Base-by-base conservation (phyloP, 2,329 filamentous ascomycete species). In the Xylaria sp. region DNA sequence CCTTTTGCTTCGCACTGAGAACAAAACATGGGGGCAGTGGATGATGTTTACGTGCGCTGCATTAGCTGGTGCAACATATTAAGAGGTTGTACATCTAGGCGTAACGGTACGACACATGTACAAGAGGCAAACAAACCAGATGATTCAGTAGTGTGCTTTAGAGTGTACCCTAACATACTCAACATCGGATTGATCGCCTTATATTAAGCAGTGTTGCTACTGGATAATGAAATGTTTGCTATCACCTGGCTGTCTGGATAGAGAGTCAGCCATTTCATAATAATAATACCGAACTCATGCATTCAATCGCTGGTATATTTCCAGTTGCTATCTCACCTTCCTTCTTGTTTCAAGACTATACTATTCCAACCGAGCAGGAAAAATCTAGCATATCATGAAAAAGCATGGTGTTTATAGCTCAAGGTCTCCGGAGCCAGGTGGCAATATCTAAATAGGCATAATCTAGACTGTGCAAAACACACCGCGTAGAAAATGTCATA, bases 51-150 rank as follows among this genome's bases (percentile, higher is more conserved):
- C 51, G 59, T 47, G 61, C 29, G 51, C 32, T 64, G 37, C 37
- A 64, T 58, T 47, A 42, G n/a, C 32, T 40, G 18, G 23, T 44
- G 58, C 55, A 61, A 51, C 37, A 59, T 58, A n/a, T 32, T 40
- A 47, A 35, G 48, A 42, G 23, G 29, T 53, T 67, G 65, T 63
- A 65, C 48, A 51, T 37, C 16, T 60, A 59, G 61, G 61, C 6
- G 32, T 42, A 27, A 29, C 54, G 25, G 29, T 58, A 42, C 53
- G 21, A 57, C 23, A 16, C 25, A 23, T 12, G 40, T 16, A 25
- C 21, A 40, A 40, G n/a, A 44, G 6, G 37, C 54, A 47, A 29
- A 44, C 23, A 44, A 44, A 29, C 23, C 55, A 35, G 2, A 9
- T 10, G 32, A 35, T 13, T 58, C 37, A 58, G 40, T n/a, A 32